Evolutionary conservation across 306 rosid genomes (phyloP).

Genomic region (Quillaja saponaria): DNA sequence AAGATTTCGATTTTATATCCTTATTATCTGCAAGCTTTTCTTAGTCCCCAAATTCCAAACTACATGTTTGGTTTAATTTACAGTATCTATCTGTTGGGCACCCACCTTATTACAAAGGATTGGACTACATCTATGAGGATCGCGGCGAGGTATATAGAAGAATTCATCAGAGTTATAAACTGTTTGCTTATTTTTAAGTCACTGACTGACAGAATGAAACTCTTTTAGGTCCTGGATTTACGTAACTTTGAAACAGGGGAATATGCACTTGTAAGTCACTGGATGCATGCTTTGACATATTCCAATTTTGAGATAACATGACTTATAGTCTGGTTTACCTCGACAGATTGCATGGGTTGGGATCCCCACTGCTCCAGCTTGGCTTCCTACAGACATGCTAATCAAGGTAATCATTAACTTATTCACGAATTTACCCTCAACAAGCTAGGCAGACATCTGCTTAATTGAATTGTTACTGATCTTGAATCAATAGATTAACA

Average conservation of each 20-base stretch:
- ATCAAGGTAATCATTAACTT: constrained; percentile 63
- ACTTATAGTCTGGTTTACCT: constrained; percentile 3
- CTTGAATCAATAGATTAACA: not conserved
- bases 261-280: constrained; percentile 75
- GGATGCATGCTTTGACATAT: too few relatives aligned
- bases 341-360: constrained; percentile 91
- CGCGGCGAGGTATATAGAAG: constrained; percentile 79
- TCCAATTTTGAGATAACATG: constrained; percentile 3
- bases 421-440: constrained; percentile 1
- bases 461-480: not conserved
- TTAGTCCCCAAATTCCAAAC: not conserved
- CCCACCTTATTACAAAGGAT: constrained; percentile 92
- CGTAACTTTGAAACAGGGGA: constrained; percentile 91
- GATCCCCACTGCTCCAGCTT: constrained; percentile 93
- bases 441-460: not conserved
- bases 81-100: constrained; percentile 97
- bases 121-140: constrained; percentile 93
- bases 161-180: not conserved
- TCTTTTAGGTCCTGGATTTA: constrained; percentile 70
- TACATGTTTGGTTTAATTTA: constrained; percentile 7
- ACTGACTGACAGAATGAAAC: constrained; percentile 8
- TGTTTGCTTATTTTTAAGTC: constrained; percentile 5
- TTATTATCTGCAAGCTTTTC: not conserved
- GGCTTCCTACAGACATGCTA: constrained; percentile 96
- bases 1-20: not conserved